Conservation (phyloP, 306 rosid genomes). For the Abrus precatorius region DNA sequence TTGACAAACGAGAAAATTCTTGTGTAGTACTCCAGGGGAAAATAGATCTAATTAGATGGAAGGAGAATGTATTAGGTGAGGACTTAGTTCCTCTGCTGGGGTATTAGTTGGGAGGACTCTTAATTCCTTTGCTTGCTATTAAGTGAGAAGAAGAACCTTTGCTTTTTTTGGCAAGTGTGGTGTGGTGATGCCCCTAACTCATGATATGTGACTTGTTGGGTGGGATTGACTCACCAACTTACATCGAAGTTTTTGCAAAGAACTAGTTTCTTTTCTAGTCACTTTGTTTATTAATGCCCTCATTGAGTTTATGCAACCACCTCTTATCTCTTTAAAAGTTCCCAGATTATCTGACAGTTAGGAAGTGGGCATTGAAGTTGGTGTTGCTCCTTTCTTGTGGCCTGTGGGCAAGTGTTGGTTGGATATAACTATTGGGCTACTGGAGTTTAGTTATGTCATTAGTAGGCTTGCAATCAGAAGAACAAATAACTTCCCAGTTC, state of each 20-base stretch:
- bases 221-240: background rate
- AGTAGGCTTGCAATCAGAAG: background rate
- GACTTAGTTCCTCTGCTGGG: too few relatives aligned
- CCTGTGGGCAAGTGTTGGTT: background rate
- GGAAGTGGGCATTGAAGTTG: background rate
- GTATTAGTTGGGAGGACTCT: too few relatives aligned
- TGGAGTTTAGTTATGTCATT: background rate
- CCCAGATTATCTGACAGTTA: background rate
- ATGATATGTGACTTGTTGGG: conserved; percentile 11
- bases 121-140: too few relatives aligned
- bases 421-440: background rate
- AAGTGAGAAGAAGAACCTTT: too few relatives aligned
- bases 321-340: background rate
- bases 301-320: background rate
- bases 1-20: background rate
- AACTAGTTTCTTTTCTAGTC: background rate
- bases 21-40: background rate
- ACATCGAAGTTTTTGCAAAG: background rate
- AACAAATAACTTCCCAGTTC: conserved; percentile 26
- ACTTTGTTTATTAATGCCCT: background rate
- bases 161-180: too few relatives aligned
- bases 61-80: background rate
- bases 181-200: background rate
- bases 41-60: too few relatives aligned
- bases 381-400: conserved; percentile 14